Evolutionary conservation across 2,329 filamentous ascomycete species (phyloP).

Genomic region (Talaromyces sp.): DNA sequence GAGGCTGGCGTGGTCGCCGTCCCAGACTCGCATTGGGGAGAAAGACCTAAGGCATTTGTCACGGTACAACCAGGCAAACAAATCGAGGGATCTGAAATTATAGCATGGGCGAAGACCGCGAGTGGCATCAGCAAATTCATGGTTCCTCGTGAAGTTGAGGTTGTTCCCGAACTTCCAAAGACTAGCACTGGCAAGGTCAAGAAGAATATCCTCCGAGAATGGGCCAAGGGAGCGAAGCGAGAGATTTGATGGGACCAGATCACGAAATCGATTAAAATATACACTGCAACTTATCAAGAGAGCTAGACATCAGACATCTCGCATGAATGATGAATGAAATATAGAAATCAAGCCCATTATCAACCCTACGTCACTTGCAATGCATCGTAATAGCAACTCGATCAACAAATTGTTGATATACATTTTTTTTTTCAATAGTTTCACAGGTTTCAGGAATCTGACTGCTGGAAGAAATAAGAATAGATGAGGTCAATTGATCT

Average conservation of each 20-base stretch:
- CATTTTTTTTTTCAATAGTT: neutral
- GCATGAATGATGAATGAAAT: neutral
- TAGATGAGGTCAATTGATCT: neutral
- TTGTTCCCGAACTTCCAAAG: constrained; percentile 88
- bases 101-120: constrained; percentile 80
- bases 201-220: constrained; percentile 89
- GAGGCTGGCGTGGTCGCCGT: constrained; percentile 91
- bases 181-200: constrained; percentile 95
- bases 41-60: constrained; percentile 90
- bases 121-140: constrained; percentile 87
- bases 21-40: constrained; percentile 87
- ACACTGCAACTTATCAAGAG: neutral
- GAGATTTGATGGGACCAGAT: constrained; percentile 15
- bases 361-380: neutral
- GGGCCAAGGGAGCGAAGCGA: constrained; percentile 63
- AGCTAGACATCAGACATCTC: neutral
- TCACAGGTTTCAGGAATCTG: neutral
- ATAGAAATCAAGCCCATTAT: neutral
- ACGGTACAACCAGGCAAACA: constrained; percentile 70
- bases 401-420: neutral
- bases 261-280: neutral
- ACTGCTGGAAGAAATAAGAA: neutral
- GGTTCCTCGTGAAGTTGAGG: constrained; percentile 70
- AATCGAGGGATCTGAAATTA: constrained; percentile 66
- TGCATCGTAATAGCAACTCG: neutral